Evolutionary conservation across 2,329 filamentous ascomycete species (phyloP).

Genomic region (Alternaria sp.): DNA sequence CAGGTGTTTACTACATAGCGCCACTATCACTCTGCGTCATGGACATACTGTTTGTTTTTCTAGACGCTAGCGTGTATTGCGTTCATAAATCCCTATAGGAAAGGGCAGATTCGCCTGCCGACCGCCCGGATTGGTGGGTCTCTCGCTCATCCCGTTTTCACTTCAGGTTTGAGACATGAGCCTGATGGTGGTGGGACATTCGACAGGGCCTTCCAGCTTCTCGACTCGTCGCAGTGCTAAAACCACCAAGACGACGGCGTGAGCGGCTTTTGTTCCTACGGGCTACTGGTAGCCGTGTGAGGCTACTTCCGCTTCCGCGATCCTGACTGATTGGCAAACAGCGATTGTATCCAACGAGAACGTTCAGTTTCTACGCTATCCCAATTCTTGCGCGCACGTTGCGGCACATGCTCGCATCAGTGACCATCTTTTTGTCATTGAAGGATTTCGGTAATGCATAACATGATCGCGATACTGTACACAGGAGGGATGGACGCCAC

Average conservation of each 20-base stretch:
- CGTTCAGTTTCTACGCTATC: conserved; percentile 9
- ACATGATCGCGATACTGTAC: background rate
- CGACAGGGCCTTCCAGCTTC: conserved; percentile 8
- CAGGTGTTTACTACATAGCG: background rate
- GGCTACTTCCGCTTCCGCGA: conserved; percentile 17
- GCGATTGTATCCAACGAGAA: background rate
- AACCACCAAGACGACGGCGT: conserved; percentile 9
- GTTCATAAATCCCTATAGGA: background rate
- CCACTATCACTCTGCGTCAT: conserved; percentile 1
- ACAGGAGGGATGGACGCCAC: background rate
- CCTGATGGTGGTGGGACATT: background rate
- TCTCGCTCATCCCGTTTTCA: conserved; percentile 7
- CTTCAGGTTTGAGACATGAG: conserved; percentile 13
- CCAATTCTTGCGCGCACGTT: conserved; percentile 5
- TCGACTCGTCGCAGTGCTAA: conserved; percentile 6
- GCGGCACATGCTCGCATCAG: background rate
- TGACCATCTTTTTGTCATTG: background rate
- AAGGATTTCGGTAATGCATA: conserved; percentile 2
- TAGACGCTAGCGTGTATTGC: background rate
- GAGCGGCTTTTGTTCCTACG: conserved; percentile 6
- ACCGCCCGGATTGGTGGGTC: background rate
- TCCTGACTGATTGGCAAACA: conserved; percentile 13
- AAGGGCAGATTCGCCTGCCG: conserved; percentile 1
- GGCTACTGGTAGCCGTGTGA: background rate
- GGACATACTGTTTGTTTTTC: background rate